Evolutionary conservation across 495 filamentous ascomycete species (phyloP), one percentile per base, ranked within the genome.

Genomic region (Haplographium delicatum): DNA sequence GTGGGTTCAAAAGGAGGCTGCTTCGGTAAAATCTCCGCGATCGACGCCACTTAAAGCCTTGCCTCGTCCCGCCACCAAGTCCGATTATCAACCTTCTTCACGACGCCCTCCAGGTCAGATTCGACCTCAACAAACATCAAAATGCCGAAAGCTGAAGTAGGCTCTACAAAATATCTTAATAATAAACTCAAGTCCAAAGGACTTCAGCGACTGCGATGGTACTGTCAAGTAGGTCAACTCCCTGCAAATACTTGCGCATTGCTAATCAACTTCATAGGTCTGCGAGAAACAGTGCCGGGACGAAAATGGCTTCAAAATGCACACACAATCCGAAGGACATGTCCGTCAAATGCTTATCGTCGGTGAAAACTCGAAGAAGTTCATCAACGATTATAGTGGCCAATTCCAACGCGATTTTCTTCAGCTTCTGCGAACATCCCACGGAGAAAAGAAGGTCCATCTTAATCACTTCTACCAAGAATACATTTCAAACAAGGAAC

Each of bases 91-190:
- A n/a, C n/a, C n/a, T n/a, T n/a, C n/a, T n/a, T n/a, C n/a, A n/a
- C n/a, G n/a, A n/a, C n/a, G n/a, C n/a, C n/a, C n/a, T n/a, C n/a
- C n/a, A n/a, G n/a, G n/a, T n/a, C n/a, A n/a, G n/a, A n/a, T n/a
- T n/a, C n/a, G 35, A 39, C 35, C 39, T 15, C 43, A 30, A 48
- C 44, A 8, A 48, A 26, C 35, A 25, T 31, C 72, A 86, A 60
- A n/a, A 98, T 97, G 94, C 86, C 86, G 47, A 84, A 84, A 70
- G 94, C 94, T 51, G 93, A 97, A 73, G 82, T 87, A 18, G 94
- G 93, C 20, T 82, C 80, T 24, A 88, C 82, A 3, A 97, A 97
- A 62, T 77, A 87, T 54, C 76, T 97, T 40, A 78, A 75, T 67
- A 97, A 97, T 68, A 85, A 89, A 65, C 79, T 95, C 67, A 96